A percentile compares a stretch with the other conserved stretches of the same genome.
Conservation (phyloP, 2,329 filamentous ascomycete species). For the Colletotrichum acutatum region DNA sequence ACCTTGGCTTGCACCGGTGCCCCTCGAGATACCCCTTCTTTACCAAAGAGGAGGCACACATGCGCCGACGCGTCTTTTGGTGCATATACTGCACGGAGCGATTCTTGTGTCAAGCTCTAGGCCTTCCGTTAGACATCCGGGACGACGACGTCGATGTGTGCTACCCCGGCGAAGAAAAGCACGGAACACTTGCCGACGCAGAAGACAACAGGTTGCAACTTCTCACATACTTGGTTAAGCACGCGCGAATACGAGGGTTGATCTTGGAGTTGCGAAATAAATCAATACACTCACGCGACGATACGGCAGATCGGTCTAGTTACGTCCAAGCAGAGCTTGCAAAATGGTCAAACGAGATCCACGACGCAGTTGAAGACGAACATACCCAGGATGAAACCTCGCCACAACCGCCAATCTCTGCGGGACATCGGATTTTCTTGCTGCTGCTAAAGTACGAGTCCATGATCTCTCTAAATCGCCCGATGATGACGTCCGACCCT, state of each 20-base stretch:
- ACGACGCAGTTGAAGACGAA: constrained; percentile 57
- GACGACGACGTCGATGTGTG: constrained; percentile 70
- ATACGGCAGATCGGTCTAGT: constrained; percentile 53
- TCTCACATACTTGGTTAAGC: constrained; percentile 55
- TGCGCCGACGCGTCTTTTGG: constrained; percentile 66
- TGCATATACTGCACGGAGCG: constrained; percentile 66
- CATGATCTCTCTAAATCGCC: constrained; percentile 61
- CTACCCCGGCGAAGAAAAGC: constrained; percentile 59
- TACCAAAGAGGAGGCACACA: constrained; percentile 54
- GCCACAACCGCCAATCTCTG: constrained; percentile 33
- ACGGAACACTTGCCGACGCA: constrained; percentile 41
- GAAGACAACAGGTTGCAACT: constrained; percentile 47
- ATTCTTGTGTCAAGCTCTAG: constrained; percentile 66
- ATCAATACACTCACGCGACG: constrained; percentile 56
- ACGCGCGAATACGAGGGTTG: constrained; percentile 59
- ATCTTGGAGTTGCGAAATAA: constrained; percentile 65
- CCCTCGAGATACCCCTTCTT: constrained; percentile 64
- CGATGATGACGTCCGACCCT: constrained; percentile 57
- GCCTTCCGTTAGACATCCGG: constrained; percentile 63
- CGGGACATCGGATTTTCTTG: constrained; percentile 53
- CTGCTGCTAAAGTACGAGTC: constrained; percentile 60
- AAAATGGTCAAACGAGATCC: constrained; percentile 64
- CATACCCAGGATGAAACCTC: constrained; percentile 28
- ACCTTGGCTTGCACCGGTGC: constrained; percentile 69
- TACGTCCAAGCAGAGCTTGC: constrained; percentile 60